A percentile compares a stretch with the other conserved stretches of the same genome.
phyloP scores from a whole-genome alignment of 495 filamentous ascomycete species.

The Arthonia radiata region DNA sequence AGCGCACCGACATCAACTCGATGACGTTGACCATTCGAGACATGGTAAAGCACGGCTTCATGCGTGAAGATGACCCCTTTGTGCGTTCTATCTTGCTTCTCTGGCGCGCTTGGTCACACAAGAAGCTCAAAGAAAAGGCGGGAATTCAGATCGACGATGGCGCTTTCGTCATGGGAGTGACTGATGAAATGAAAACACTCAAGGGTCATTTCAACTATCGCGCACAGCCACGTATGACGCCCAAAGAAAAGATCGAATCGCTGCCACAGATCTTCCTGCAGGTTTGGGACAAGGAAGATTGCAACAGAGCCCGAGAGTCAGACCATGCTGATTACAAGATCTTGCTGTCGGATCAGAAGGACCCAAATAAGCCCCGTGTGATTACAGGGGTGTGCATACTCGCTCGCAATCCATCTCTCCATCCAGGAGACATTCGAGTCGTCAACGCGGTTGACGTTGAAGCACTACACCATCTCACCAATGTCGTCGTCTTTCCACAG shows the following conservation, averaged over 20 bases:
- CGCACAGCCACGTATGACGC: constrained; percentile 2
- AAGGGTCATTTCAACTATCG: constrained; percentile 32
- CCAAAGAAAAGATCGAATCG: constrained; percentile 12
- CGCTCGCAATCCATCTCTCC: constrained; percentile 80
- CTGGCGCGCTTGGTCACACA: constrained; percentile 65
- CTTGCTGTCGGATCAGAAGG: constrained; percentile 20
- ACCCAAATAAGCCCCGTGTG: constrained; percentile 31
- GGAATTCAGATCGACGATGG: constrained; percentile 58
- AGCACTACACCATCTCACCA: constrained; percentile 42
- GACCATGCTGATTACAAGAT: no score
- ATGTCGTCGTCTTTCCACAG: constrained; percentile 72
- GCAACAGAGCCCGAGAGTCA: no score
- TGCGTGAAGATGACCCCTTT: constrained; percentile 54
- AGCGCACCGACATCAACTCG: constrained; percentile 66
- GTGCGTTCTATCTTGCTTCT: constrained; percentile 44
- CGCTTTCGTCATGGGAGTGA: constrained; percentile 70
- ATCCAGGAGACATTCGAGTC: constrained; percentile 78
- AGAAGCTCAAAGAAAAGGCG: constrained; percentile 78
- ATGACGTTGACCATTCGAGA: constrained; percentile 45
- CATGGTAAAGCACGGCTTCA: constrained; percentile 63
- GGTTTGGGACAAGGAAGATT: constrained; percentile 33
- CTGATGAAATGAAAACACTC: constrained; percentile 59
- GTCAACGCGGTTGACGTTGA: constrained; percentile 62
- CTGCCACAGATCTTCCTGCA: constrained; percentile 83
- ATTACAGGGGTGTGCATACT: constrained; percentile 62